Evolutionary conservation across 176 grass and related monocot genomes (phyloP), one percentile per base, ranked within the genome.

Genomic region (Eragrostis curvula): DNA sequence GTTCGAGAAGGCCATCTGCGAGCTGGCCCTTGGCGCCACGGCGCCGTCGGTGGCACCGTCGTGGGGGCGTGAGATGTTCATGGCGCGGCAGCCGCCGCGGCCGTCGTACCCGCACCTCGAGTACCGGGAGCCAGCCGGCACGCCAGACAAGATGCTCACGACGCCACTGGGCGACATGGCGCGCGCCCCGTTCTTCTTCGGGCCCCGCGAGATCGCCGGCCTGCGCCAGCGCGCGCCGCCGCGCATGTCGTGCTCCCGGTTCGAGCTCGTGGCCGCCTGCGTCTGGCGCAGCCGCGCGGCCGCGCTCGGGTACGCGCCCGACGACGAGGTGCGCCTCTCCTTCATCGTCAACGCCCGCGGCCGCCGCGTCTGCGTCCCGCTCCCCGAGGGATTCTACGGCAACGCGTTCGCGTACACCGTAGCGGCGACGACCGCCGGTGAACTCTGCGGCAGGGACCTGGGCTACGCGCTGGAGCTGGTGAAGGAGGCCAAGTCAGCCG

Each of bases 361-460:
- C 2, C 58, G 78, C 12, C 6, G 74, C 77, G 84, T 27, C 32
- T 2, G 32, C 39, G 46, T 89, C 9, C 84, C 80, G 16, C 68
- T 95, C 9, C 93, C 93, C 0, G 60, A 76, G 17, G 93, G 93
- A 0, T 95, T 79, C 85, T 95, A 95, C 85, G 84, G 93, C 27
- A 95, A 95, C 87, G 93, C 93, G 6, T 85, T 92, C 68, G 84
- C 85, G 7, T 95, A 84, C 79, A 68, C 90, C 12, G 81, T 89
- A 5, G 93, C 93, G 45, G 43, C 85, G 20, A 46, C 84, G 20
- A 87, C 81, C 10, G 93, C 79, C 0, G 78, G 75, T 0, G 82
- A 87, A 79, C 81, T 95, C 6, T 68, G 85, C 73, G 20, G 65
- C 3, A 60, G 53, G 29, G 83, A 82, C 39, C 52, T 95, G 25